These are phyloP conservation scores for Maudiozyma saulgeensis DNA, from an alignment of 805 yeast species.

Conservation along the genomic window DNA sequence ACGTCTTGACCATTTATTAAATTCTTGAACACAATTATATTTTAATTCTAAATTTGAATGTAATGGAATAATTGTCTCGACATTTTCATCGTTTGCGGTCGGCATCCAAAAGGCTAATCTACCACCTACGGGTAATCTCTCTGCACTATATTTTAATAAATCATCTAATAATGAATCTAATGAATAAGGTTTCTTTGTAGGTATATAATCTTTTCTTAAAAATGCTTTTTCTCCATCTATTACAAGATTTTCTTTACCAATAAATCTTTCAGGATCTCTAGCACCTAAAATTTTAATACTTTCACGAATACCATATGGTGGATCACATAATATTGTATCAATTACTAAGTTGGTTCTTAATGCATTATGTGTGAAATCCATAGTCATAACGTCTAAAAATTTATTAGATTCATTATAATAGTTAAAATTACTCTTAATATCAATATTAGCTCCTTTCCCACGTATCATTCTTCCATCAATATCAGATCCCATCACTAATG, in stretches of 20 bases:
- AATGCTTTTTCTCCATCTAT: conserved; percentile 75
- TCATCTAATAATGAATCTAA: conserved; percentile 72
- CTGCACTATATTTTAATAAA: conserved; percentile 60
- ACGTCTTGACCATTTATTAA: conserved; percentile 89
- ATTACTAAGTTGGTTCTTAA: conserved; percentile 51
- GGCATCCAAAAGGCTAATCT: conserved; percentile 97
- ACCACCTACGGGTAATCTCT: conserved; percentile 63
- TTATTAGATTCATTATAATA: conserved; percentile 53
- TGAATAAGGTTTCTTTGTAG: conserved; percentile 85
- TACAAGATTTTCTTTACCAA: conserved; percentile 62
- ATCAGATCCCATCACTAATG: conserved; percentile 75
- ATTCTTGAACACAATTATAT: conserved; percentile 74
- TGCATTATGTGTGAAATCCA: conserved; percentile 93
- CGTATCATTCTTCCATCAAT: conserved; percentile 74
- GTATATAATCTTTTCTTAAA: conserved; percentile 72
- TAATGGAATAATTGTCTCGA: conserved; percentile 62
- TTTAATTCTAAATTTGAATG: conserved; percentile 64
- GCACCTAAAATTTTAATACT: conserved; percentile 91
- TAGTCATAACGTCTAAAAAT: conserved; percentile 69
- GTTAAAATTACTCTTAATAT: conserved; percentile 55
- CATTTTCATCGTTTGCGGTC: conserved; percentile 78
- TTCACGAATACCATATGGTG: conserved; percentile 96
- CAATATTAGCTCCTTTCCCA: conserved; percentile 43
- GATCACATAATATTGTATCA: conserved; percentile 87
- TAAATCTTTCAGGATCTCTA: conserved; percentile 53